Evolutionary conservation across 1,284 basidiomycete species (phyloP).

Genomic region (Anthracocystis walkeri): DNA sequence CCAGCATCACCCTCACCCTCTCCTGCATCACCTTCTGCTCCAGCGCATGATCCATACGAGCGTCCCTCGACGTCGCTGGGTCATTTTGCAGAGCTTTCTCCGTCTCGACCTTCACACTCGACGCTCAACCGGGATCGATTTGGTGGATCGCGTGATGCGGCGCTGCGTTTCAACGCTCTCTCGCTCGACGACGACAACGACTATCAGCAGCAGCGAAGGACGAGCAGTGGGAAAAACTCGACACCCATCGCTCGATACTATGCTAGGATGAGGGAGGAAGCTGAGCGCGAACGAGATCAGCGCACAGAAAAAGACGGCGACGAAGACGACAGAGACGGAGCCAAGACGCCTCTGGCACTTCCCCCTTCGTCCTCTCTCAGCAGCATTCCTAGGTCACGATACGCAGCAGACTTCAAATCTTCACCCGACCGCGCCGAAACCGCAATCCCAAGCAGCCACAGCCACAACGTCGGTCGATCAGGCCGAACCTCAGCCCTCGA

Average conservation of each 20-base stretch:
- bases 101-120: neutral
- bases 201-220: neutral
- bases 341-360: conserved; percentile 9
- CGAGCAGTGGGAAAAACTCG: neutral
- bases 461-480: neutral
- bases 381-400: neutral
- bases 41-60: conserved; percentile 17
- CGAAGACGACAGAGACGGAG: conserved; percentile 14
- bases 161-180: conserved; percentile 18
- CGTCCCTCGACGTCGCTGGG: conserved; percentile 43
- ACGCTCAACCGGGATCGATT: neutral
- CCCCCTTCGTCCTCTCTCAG: neutral
- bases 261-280: conserved; percentile 15
- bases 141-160: conserved; percentile 9
- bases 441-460: neutral
- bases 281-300: conserved; percentile 1
- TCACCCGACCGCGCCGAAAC: neutral
- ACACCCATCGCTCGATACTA: conserved; percentile 47
- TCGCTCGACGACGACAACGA: conserved; percentile 18
- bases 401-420: neutral
- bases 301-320: neutral
- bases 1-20: neutral
- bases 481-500: conserved; percentile 34
- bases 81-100: conserved; percentile 20
- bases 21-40: neutral